phyloP scores from a whole-genome alignment of 352 stramenopile genomes.

The Thalassiosira ordinaria region DNA sequence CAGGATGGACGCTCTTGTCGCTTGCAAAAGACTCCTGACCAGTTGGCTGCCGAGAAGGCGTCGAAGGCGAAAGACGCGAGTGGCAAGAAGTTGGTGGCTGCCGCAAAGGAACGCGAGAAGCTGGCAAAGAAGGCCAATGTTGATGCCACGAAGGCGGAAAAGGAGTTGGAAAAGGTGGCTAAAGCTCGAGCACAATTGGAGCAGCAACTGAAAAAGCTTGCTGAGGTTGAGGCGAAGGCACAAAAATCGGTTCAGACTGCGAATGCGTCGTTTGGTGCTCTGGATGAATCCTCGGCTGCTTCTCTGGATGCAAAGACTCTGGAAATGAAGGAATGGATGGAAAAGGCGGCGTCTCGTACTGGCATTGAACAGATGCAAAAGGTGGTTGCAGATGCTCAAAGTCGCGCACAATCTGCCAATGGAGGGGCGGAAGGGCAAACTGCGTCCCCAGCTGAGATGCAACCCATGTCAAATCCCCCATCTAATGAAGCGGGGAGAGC shows the following conservation, averaged over 20 bases:
- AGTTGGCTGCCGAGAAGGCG: background rate
- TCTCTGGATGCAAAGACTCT: background rate
- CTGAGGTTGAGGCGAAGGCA: background rate
- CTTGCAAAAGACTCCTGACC: background rate
- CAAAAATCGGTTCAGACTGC: background rate
- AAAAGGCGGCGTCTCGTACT: background rate
- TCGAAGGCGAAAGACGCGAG: background rate
- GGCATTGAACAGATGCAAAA: background rate
- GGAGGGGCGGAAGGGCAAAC: background rate
- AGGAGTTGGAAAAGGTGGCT: background rate
- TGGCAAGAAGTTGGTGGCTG: background rate
- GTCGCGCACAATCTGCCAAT: background rate
- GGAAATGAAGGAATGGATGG: background rate
- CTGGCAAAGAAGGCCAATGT: background rate
- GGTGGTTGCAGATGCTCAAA: background rate
- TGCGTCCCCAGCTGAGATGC: too few relatives aligned
- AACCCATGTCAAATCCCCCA: too few relatives aligned
- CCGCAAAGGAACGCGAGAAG: background rate
- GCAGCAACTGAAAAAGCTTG: background rate
- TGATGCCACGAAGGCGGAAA: background rate
- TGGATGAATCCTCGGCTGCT: background rate
- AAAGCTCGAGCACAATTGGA: background rate
- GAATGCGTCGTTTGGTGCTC: background rate
- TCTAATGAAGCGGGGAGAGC: background rate
- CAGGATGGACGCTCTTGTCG: background rate